These are phyloP conservation scores for Sugiyamaella lignohabitans DNA, from an alignment of 805 yeast genomes.

Conservation along the genomic window DNA sequence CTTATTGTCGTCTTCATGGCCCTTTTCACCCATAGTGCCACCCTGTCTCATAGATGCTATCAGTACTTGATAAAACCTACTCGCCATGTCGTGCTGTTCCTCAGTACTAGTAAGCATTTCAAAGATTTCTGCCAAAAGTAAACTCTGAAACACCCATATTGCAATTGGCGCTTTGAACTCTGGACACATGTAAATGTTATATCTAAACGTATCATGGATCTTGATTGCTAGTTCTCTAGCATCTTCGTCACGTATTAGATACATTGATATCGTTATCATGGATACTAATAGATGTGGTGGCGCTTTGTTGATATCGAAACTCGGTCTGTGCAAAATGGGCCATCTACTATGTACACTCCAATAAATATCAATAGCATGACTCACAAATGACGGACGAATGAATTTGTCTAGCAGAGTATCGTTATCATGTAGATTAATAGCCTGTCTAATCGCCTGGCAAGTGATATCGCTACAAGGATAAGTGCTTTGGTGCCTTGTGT, in stretches of 20 bases:
- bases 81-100: conserved; percentile 25
- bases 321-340: conserved; percentile 49
- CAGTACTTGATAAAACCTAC: conserved; percentile 21
- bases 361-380: conserved; percentile 19
- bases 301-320: conserved; percentile 41
- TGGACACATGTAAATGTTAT: conserved; percentile 57
- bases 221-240: conserved; percentile 35
- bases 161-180: conserved; percentile 72
- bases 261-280: conserved; percentile 48
- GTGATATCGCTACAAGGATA: conserved; percentile 8
- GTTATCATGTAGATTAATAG: conserved; percentile 5
- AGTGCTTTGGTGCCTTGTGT: not conserved
- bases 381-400: conserved; percentile 15
- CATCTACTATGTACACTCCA: conserved; percentile 46
- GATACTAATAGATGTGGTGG: conserved; percentile 44
- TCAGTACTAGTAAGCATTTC: conserved; percentile 45
- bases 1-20: not conserved
- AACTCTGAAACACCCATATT: conserved; percentile 70
- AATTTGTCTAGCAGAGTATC: conserved; percentile 14
- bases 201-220: conserved; percentile 52
- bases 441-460: conserved; percentile 7
- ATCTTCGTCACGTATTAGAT: conserved; percentile 25
- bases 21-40: conserved; percentile 12
- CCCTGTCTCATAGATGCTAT: conserved; percentile 23
- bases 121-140: conserved; percentile 65